A percentile compares a stretch with the other conserved stretches of the same genome.
phyloP scores from a whole-genome alignment of 768 basidiomycete genomes.

The Asterophora lycoperdoides region DNA sequence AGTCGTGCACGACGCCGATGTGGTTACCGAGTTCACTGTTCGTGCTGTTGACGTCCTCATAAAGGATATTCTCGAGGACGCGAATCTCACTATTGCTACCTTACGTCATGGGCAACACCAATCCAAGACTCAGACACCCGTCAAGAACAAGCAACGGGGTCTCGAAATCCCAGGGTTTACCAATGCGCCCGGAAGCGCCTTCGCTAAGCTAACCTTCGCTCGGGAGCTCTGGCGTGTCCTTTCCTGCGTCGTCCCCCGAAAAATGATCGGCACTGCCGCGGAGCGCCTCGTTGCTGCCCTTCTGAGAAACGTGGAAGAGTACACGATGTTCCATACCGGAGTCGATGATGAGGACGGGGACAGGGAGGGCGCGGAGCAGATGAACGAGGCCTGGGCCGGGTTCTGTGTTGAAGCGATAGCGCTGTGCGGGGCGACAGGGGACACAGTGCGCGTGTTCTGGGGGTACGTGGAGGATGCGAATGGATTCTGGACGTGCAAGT shows the following conservation, averaged over 20 bases:
- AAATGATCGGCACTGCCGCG: slow-evolving; percentile 39
- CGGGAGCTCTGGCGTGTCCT: slow-evolving; percentile 55
- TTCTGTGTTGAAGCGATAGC: slow-evolving; percentile 54
- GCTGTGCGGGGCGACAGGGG: slow-evolving; percentile 35
- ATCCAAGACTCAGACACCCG: slow-evolving; percentile 11
- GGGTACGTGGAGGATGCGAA: slow-evolving; percentile 22
- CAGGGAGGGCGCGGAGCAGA: slow-evolving; percentile 29
- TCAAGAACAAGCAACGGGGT: slow-evolving; percentile 10
- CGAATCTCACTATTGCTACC: slow-evolving; percentile 36
- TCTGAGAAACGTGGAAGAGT: slow-evolving; percentile 41
- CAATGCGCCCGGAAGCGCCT: slow-evolving; percentile 4
- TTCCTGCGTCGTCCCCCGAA: slow-evolving; percentile 37
- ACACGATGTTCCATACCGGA: slow-evolving; percentile 30
- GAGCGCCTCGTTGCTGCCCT: slow-evolving; percentile 46
- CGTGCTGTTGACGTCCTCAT: slow-evolving; percentile 40
- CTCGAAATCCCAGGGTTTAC: slow-evolving; percentile 10
- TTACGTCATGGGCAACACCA: background rate
- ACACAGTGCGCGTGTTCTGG: slow-evolving; percentile 55
- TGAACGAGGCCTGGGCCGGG: slow-evolving; percentile 53
- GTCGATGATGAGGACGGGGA: slow-evolving; percentile 5
- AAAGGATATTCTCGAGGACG: slow-evolving; percentile 42
- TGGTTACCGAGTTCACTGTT: slow-evolving; percentile 33
- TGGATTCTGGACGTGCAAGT: slow-evolving; percentile 31
- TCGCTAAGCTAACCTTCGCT: slow-evolving; percentile 53
- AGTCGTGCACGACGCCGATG: slow-evolving; percentile 30